Evolutionary conservation across 116 monocot genomes (phyloP), one percentile per base, ranked within the genome.

Genomic region (Dioscorea cayenensis): DNA sequence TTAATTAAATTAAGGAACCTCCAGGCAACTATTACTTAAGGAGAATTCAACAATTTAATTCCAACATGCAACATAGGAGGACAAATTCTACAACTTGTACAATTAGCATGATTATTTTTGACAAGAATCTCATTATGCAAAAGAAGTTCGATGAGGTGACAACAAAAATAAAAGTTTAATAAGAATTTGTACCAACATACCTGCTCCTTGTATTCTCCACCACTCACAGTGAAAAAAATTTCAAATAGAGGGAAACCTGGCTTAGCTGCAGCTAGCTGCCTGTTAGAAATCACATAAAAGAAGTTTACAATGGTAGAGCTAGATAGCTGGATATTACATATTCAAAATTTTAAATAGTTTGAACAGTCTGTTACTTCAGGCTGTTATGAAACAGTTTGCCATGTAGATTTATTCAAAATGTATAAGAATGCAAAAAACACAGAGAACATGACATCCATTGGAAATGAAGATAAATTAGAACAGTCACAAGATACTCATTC

Each of bases 231-330:
- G 71, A 84, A 79, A 78, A 82, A 97, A 63, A 97, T 78, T 77
- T 97, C 93, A 80, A 97, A 97, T 38, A 97, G 74, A 65, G 90
- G 93, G 61, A 66, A 73, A 72, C 93, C 93, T 75, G 80, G 76
- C 66, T 75, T 78, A 65, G 76, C 77, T 61, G 83, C 77, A 72
- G 81, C 75, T 64, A 93, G 77, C 79, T 97, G 90, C 81, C 97
- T 97, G 87, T 66, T 87, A 55, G 18, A 64, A 85, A 37, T 28
- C n/a, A 71, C 14, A 77, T 18, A 68, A 19, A 49, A 52, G 18
- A 52, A 52, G 18, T 52, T 52, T 38, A 9, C 9, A 6, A 38
- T 38, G 38, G 38, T 38, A 1, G 7, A 38, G 9, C 9, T 9
- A 38, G 38, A 9, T 38, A 38, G 38, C 5, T 38, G 9, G 38